Evolutionary conservation across 257 asterid species (phyloP), one percentile per base, ranked within the genome.

Genomic region (Linderniella brevidens): DNA sequence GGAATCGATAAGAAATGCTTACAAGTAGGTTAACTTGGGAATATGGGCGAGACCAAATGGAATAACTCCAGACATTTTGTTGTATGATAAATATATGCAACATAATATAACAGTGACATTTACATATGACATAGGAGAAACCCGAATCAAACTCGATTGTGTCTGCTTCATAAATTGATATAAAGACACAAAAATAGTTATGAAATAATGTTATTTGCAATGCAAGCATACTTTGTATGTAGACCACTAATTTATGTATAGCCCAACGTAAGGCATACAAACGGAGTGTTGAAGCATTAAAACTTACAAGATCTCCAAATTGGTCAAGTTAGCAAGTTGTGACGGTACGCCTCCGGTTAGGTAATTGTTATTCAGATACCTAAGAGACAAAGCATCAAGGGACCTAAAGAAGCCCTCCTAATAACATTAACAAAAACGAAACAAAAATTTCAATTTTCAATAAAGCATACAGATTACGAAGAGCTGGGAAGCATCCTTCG

Each of bases 291-390:
- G 32, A 25, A 25, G 32, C 6, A 25, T 6, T 25, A 25, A 25
- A 66, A 73, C 93, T 80, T 70, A 81, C 93, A 81, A 58, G 55
- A 81, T 81, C 58, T 77, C 93, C 76, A 80, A 65, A 56, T 71
- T 80, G 3, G 84, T 67, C 72, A 80, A 61, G 64, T 80, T 80
- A 43, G 84, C 83, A 39, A 80, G 81, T 58, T 80, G 93, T 43
- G 84, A 74, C 40, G 93, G 87, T 59, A 80, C 54, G 47, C 93
- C 93, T 50, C 93, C 93, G 37, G 68, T 67, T 58, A 77, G 80
- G 70, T 80, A 65, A 61, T 80, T 80, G 64, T 80, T 80, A 19
- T 80, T 74, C 13, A 80, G 65, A 56, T 77, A 77, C 35, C 87
- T 77, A 25, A 25, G 32, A 25, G 67, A 52, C 13, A 16, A n/a